Evolutionary conservation across 2,329 filamentous ascomycete genomes (phyloP).

Genomic region (Penicillium sp.): DNA sequence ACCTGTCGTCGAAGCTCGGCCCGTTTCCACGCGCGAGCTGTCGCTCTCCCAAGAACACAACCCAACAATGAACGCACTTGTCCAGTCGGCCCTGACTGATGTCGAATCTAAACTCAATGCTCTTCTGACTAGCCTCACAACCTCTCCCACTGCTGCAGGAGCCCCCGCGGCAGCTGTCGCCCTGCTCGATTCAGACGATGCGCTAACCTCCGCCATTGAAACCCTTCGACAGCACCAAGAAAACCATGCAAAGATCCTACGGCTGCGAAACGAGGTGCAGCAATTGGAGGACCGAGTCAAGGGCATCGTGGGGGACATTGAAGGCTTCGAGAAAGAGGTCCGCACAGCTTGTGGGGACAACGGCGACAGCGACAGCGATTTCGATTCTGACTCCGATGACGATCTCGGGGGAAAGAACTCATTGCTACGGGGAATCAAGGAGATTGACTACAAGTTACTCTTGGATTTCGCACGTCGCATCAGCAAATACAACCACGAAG

Average conservation of each 20-base stretch:
- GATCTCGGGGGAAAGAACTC: slow-evolving; percentile 5
- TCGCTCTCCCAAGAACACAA: not conserved
- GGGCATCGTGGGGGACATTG: slow-evolving; percentile 35
- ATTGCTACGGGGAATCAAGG: slow-evolving; percentile 21
- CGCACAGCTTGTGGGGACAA: slow-evolving; percentile 27
- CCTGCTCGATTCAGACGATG: slow-evolving; percentile 37
- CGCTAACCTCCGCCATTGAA: slow-evolving; percentile 33
- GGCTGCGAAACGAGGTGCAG: slow-evolving; percentile 35
- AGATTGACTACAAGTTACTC: slow-evolving; percentile 39
- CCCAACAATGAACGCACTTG: slow-evolving; percentile 33
- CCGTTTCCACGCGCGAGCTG: not conserved
- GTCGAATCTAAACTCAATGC: slow-evolving; percentile 38
- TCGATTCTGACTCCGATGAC: slow-evolving; percentile 20
- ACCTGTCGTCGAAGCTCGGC: slow-evolving; percentile 1
- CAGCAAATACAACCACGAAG: slow-evolving; percentile 41
- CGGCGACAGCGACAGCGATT: slow-evolving; percentile 26
- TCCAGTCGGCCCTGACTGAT: slow-evolving; percentile 33
- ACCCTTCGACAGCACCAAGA: slow-evolving; percentile 39
- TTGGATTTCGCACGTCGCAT: slow-evolving; percentile 41
- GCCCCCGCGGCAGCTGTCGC: slow-evolving; percentile 36
- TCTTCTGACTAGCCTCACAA: slow-evolving; percentile 36
- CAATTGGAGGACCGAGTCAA: slow-evolving; percentile 36
- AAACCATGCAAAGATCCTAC: slow-evolving; percentile 37
- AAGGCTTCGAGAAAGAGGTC: slow-evolving; percentile 36
- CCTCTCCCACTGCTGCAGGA: slow-evolving; percentile 37